A percentile compares a stretch with the other conserved stretches of the same genome.
These are phyloP conservation scores for Entelexis paramagnoliae DNA, from an alignment of 1,139 yeast genomes.

Conservation along the genomic window DNA sequence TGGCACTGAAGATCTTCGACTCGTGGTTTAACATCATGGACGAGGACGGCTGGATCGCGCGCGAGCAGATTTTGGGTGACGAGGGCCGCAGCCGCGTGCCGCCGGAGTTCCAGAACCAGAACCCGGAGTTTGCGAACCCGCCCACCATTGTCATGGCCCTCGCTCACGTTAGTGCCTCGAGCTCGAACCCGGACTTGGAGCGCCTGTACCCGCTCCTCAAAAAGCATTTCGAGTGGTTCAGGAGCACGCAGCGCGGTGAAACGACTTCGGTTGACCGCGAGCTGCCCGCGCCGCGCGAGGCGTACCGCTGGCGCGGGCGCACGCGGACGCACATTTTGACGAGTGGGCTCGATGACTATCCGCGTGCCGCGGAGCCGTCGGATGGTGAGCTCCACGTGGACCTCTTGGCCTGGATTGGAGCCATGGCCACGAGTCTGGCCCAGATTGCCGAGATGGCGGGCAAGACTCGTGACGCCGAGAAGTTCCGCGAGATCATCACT, in stretches of 20 bases:
- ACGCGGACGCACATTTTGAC: constrained; percentile 78
- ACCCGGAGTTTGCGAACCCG: constrained; percentile 88
- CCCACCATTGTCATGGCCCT: constrained; percentile 84
- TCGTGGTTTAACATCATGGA: constrained; percentile 87
- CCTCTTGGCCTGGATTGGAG: constrained; percentile 83
- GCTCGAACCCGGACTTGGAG: constrained; percentile 27
- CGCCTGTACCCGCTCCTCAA: constrained; percentile 56
- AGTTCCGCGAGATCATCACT: constrained; percentile 44
- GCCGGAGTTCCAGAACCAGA: constrained; percentile 70
- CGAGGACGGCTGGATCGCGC: constrained; percentile 90
- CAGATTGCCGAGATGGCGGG: constrained; percentile 60
- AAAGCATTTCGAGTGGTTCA: constrained; percentile 76
- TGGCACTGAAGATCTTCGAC: constrained; percentile 66
- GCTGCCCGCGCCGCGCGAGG: constrained; percentile 44
- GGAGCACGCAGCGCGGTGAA: constrained; percentile 69
- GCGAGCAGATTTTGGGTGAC: constrained; percentile 87
- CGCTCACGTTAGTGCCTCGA: constrained; percentile 39
- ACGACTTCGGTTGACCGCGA: constrained; percentile 62
- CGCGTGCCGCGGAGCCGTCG: constrained; percentile 73
- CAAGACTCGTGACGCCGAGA: constrained; percentile 45
- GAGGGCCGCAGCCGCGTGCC: constrained; percentile 91
- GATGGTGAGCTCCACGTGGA: constrained; percentile 87
- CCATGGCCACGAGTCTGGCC: constrained; percentile 76
- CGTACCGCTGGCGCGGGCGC: constrained; percentile 90
- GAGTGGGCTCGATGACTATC: constrained; percentile 93